Base-by-base conservation (phyloP, 2,329 filamentous ascomycete genomes). In the Chalaropsis ovoidea region DNA sequence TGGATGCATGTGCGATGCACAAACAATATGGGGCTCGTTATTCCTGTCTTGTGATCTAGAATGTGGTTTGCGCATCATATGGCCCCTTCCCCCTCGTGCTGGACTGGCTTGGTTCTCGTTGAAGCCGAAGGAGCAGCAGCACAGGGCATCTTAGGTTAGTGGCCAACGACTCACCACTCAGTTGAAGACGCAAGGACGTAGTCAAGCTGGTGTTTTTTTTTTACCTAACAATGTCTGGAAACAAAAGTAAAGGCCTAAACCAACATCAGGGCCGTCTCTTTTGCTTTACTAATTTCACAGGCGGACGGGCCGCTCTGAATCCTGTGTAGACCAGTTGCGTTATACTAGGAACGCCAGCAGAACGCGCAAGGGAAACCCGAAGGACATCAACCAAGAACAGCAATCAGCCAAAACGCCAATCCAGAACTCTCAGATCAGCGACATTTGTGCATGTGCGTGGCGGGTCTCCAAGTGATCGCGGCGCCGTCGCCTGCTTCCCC, bases 121-220 rank as follows among this genome's bases (percentile, higher is more conserved):
- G 54, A 58, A 58, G 54, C 54, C 54, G 54, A 39, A 58, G 54
- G 54, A 58, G 54, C 31, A 58, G 27, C 31, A 31, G 54, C 54
- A 31, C 15, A 22, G 31, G 15, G 17, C 54, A n/a, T 10, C 10
- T 8, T 39, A 15, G 15, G 15, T 15, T 47, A 47, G 4, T 47
- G 43, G n/a, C 8, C 8, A 19, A 8, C 4, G 43, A 17, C 3
- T 17, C 15, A 2, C 15, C 4, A 8, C 1, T 4, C 43, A 47
- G 15, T n/a, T n/a, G 43, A 47, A 47, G 43, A 47, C n/a, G n/a
- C 47, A 19, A 31, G 5, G 10, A n/a, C n/a, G n/a, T n/a, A n/a
- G n/a, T n/a, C n/a, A n/a, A n/a, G n/a, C n/a, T n/a, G n/a, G n/a
- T n/a, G n/a, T n/a, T n/a, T n/a, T n/a, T n/a, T n/a, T n/a, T n/a